These are phyloP conservation scores for Nigrograna mackinnonii DNA, from an alignment of 2,329 filamentous ascomycete species.

Conservation along the genomic window DNA sequence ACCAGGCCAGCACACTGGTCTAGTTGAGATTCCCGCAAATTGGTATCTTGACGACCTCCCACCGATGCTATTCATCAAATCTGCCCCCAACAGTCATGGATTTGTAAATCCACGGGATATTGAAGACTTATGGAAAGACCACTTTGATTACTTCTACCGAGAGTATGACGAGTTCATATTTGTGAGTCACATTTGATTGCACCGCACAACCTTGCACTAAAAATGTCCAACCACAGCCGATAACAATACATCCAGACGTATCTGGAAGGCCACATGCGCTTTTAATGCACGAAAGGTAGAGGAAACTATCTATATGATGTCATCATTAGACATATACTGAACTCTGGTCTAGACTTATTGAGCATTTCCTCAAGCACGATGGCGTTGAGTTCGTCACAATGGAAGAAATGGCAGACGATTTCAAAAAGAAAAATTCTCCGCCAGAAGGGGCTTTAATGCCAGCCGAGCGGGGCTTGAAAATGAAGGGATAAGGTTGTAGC, in stretches of 20 bases:
- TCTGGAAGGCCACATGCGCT: conserved; percentile 69
- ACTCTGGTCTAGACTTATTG: conserved; percentile 56
- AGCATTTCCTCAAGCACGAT: conserved; percentile 67
- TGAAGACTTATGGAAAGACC: conserved; percentile 67
- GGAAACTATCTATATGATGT: neutral
- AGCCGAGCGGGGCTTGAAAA: conserved; percentile 56
- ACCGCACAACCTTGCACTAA: neutral
- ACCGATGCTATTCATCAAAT: conserved; percentile 74
- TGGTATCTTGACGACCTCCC: conserved; percentile 65
- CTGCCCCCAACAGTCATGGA: conserved; percentile 64
- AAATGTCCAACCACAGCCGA: conserved; percentile 55
- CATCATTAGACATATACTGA: conserved; percentile 1
- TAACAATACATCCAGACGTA: conserved; percentile 73
- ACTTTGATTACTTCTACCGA: conserved; percentile 74
- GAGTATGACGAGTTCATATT: conserved; percentile 79
- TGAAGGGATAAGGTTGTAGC: conserved; percentile 34
- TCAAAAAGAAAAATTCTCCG: conserved; percentile 66
- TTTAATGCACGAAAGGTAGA: conserved; percentile 70
- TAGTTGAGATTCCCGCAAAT: conserved; percentile 68
- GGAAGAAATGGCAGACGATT: conserved; percentile 72
- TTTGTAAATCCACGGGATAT: conserved; percentile 59
- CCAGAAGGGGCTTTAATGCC: conserved; percentile 64
- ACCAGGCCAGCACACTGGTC: conserved; percentile 61
- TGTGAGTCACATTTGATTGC: conserved; percentile 49
- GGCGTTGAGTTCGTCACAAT: conserved; percentile 71